Evolutionary conservation across 2,329 filamentous ascomycete genomes (phyloP).

Genomic region (Botrytis pseudocinerea): DNA sequence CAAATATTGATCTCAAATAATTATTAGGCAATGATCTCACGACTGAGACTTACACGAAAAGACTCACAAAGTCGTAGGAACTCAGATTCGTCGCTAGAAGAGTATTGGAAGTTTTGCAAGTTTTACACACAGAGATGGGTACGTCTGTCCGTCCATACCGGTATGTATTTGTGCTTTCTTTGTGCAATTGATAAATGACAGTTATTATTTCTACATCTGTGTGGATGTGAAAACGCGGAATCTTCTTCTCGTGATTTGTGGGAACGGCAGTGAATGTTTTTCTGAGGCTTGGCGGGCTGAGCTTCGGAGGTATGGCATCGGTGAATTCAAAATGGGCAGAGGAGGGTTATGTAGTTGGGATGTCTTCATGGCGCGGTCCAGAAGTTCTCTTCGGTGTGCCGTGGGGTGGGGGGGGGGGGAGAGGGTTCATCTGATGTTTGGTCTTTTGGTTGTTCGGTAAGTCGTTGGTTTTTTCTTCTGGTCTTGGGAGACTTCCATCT

Average conservation of each 20-base stretch:
- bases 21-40: conserved; percentile 11
- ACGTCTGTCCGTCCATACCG: conserved; percentile 13
- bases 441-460: conserved; percentile 3
- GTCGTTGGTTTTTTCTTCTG: neutral
- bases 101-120: conserved; percentile 3
- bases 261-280: neutral
- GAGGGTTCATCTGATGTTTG: neutral
- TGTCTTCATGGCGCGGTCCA: neutral
- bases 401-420: neutral
- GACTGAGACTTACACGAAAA: neutral
- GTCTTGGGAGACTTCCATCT: neutral
- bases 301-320: neutral
- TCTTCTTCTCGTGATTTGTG: neutral
- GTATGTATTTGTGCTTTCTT: neutral
- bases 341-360: neutral
- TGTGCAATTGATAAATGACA: too few species aligned
- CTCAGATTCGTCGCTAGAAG: conserved; percentile 3
- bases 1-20: conserved; percentile 2
- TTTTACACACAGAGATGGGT: conserved; percentile 13
- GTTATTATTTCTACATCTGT: neutral
- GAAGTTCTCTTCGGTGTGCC: neutral
- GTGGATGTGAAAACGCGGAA: conserved; percentile 7
- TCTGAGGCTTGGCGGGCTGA: neutral
- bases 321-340: neutral
- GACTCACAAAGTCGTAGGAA: conserved; percentile 10